Percentiles rank a stretch among this genome's conserved stretches.
phyloP scores from a whole-genome alignment of 129 eudicot genomes.

The Artemisia tridentata region DNA sequence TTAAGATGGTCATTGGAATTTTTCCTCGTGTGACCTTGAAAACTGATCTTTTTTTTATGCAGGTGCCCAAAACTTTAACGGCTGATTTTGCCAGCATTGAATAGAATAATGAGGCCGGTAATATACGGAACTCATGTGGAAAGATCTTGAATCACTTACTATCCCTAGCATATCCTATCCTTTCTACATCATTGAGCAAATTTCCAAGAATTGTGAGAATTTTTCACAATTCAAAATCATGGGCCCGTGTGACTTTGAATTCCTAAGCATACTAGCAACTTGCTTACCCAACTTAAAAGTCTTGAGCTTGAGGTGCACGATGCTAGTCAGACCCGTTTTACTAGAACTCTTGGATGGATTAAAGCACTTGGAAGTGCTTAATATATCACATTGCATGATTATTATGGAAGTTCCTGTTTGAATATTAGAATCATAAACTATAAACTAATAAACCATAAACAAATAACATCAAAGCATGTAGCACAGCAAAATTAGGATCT shows the following conservation, averaged over 20 bases:
- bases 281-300: constrained; percentile 59
- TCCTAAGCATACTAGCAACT: constrained; percentile 31
- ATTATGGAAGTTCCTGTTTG: constrained; percentile 38
- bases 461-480: no score
- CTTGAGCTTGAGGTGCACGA: constrained; percentile 57
- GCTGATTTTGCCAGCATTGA: constrained; percentile 75
- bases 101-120: constrained; percentile 55
- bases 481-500: no score
- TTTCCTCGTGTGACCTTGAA: not conserved
- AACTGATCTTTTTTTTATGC: constrained; percentile 10
- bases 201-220: constrained; percentile 50
- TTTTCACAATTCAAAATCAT: constrained; percentile 62
- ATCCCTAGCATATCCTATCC: constrained; percentile 67
- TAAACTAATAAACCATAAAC: no score
- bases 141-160: constrained; percentile 67
- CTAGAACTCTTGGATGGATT: constrained; percentile 45
- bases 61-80: constrained; percentile 66
- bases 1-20: not conserved
- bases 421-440: no score
- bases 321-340: constrained; percentile 39
- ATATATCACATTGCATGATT: constrained; percentile 58
- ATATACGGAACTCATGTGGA: constrained; percentile 62
- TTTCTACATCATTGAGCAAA: constrained; percentile 54
- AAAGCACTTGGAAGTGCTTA: constrained; percentile 52
- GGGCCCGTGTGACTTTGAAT: constrained; percentile 55